These are phyloP conservation scores for Solanum pinnatisectum DNA, from an alignment of 257 asterid genomes.

Conservation along the genomic window DNA sequence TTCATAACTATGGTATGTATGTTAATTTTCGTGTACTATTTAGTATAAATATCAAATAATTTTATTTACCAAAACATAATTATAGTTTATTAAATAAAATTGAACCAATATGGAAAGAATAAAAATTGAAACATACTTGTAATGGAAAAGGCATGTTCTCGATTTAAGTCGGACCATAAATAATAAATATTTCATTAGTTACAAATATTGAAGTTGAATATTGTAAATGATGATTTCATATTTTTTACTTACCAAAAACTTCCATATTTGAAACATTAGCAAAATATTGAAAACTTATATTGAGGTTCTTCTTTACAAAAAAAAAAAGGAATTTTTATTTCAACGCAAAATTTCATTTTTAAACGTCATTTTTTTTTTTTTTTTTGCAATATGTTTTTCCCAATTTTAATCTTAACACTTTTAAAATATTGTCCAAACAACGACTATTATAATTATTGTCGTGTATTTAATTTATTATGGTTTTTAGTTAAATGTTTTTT, in stretches of 20 bases:
- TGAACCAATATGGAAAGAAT: background rate
- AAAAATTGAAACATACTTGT: background rate
- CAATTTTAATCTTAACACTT: background rate
- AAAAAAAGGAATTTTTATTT: no score
- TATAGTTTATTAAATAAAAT: background rate
- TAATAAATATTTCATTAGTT: background rate
- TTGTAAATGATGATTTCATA: background rate
- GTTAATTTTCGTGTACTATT: background rate
- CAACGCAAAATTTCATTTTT: background rate
- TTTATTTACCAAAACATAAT: background rate
- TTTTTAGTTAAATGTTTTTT: background rate
- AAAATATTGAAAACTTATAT: background rate
- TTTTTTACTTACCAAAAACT: background rate
- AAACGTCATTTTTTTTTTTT: no score
- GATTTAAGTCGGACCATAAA: background rate
- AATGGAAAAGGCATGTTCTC: background rate
- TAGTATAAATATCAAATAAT: background rate
- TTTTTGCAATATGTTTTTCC: no score
- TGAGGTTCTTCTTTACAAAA: background rate
- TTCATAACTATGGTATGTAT: background rate
- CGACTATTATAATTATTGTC: background rate
- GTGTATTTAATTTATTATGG: background rate
- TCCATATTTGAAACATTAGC: background rate
- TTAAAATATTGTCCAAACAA: background rate
- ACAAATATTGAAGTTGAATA: background rate